A percentile compares a stretch with the other conserved stretches of the same genome.
These are phyloP conservation scores for Zostera marina DNA, from an alignment of 116 monocot genomes.

Conservation along the genomic window DNA sequence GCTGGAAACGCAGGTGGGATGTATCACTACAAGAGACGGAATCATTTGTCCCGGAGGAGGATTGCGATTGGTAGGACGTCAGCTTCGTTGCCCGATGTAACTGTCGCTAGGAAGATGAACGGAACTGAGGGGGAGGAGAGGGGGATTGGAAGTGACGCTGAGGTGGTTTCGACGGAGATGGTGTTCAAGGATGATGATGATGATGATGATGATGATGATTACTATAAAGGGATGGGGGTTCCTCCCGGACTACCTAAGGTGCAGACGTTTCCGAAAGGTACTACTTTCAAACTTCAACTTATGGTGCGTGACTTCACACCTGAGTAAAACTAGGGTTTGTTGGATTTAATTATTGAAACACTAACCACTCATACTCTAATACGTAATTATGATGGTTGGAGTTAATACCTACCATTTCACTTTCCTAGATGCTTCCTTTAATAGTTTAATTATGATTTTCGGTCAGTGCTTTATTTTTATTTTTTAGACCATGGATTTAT, in stretches of 20 bases:
- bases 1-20: slow-evolving; percentile 2
- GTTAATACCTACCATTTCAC: no score
- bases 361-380: not conserved
- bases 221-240: slow-evolving; percentile 14
- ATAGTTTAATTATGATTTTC: no score
- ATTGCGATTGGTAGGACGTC: slow-evolving; percentile 17
- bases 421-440: no score
- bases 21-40: slow-evolving; percentile 4
- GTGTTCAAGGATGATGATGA: slow-evolving; percentile 9
- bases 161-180: not conserved
- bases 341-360: not conserved
- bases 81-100: slow-evolving; percentile 46
- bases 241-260: slow-evolving; percentile 71
- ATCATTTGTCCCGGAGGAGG: not conserved
- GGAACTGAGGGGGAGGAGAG: slow-evolving; percentile 17
- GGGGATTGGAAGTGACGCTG: slow-evolving; percentile 1
- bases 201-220: slow-evolving; percentile 9
- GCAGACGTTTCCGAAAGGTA: slow-evolving; percentile 58
- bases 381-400: no score
- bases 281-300: slow-evolving; percentile 11
- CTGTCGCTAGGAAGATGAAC: slow-evolving; percentile 13
- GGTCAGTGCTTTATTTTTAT: no score
- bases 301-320: slow-evolving; percentile 6
- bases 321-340: not conserved
- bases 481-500: no score